phyloP scores from a whole-genome alignment of 116 monocot species.

The Papilionanthe hybrid region DNA sequence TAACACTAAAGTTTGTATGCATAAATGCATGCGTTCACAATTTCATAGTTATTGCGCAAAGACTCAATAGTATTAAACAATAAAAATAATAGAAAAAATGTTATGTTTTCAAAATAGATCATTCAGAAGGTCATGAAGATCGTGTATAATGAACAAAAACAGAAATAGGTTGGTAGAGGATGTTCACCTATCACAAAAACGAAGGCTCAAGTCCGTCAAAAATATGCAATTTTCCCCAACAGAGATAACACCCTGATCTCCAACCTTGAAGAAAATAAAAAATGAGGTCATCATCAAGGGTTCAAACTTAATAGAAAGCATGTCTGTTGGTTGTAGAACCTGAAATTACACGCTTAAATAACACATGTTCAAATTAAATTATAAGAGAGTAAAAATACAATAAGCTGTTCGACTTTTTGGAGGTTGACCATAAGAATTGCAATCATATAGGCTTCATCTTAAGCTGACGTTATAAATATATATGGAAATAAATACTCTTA shows the following conservation, averaged over 20 bases:
- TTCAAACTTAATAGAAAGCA: background rate
- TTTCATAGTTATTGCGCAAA: background rate
- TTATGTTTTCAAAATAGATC: background rate
- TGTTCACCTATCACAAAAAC: constrained; percentile 78
- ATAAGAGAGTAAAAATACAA: background rate
- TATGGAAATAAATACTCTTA: background rate
- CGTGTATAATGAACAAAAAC: background rate
- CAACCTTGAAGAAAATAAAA: constrained; percentile 47
- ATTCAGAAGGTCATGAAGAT: background rate
- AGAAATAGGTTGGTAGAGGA: background rate
- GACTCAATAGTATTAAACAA: background rate
- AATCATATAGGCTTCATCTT: background rate
- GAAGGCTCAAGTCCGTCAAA: constrained; percentile 75
- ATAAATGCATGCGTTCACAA: background rate
- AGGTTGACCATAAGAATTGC: background rate
- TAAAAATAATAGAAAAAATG: background rate
- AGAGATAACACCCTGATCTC: constrained; percentile 65
- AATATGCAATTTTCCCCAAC: constrained; percentile 65
- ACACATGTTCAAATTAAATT: background rate
- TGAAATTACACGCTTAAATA: background rate
- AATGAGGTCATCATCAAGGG: background rate
- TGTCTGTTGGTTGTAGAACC: background rate
- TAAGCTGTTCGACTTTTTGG: background rate
- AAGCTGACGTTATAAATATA: background rate
- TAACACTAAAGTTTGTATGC: background rate